phyloP scores from a whole-genome alignment of 495 filamentous ascomycete genomes.

The Neurospora hispaniola region DNA sequence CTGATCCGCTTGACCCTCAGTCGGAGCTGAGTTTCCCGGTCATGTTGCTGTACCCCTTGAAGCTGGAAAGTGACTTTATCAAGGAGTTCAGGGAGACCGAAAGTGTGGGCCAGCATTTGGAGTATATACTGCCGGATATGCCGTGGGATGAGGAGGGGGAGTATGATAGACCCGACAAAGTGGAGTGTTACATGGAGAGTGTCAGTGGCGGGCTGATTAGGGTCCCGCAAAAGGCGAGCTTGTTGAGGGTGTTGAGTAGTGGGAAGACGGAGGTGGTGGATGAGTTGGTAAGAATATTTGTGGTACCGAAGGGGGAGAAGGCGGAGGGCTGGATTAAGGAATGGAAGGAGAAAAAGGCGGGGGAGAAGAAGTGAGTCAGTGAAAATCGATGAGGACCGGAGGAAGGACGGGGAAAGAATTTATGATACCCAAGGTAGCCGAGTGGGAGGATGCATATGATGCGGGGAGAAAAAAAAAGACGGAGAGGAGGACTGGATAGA shows the following conservation, averaged over 20 bases:
- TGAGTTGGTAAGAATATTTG: constrained; percentile 67
- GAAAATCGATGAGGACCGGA: too few relatives aligned
- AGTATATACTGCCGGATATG: constrained; percentile 58
- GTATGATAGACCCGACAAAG: constrained; percentile 44
- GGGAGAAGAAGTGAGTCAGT: constrained; percentile 2
- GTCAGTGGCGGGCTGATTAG: constrained; percentile 68
- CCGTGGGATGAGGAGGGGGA: constrained; percentile 73
- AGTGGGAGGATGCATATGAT: background rate
- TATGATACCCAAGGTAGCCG: background rate
- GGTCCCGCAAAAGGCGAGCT: constrained; percentile 70
- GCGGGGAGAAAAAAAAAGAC: background rate
- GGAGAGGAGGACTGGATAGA: background rate
- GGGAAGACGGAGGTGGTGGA: constrained; percentile 85
- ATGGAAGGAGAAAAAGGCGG: constrained; percentile 61
- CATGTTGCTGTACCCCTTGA: constrained; percentile 70
- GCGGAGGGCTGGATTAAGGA: constrained; percentile 67
- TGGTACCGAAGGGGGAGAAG: constrained; percentile 56
- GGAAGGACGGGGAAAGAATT: background rate
- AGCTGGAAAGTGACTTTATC: constrained; percentile 77
- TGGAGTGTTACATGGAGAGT: constrained; percentile 92
- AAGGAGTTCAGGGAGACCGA: constrained; percentile 70
- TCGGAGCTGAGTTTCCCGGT: constrained; percentile 65
- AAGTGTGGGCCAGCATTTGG: constrained; percentile 58
- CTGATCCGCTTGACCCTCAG: constrained; percentile 62
- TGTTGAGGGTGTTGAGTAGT: constrained; percentile 61